phyloP scores from a whole-genome alignment of 805 yeast species.

The Tetrapisispora pingtungensis region DNA sequence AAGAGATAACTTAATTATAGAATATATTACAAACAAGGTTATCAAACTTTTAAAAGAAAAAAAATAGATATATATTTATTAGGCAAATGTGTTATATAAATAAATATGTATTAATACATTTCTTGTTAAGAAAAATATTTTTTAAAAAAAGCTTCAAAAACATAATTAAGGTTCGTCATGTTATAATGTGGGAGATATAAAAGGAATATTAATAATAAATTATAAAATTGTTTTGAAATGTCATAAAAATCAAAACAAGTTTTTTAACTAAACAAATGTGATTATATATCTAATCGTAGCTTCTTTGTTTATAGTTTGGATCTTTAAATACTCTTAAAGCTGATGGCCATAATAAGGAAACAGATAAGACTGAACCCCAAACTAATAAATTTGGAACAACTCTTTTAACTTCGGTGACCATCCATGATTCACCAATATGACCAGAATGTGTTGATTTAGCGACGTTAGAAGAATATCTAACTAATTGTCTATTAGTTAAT shows the following conservation, averaged over 20 bases:
- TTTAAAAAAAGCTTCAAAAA: too few species aligned
- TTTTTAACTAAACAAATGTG: too few species aligned
- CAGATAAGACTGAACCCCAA: slow-evolving; percentile 13
- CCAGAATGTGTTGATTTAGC: slow-evolving; percentile 2
- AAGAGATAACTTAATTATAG: too few species aligned
- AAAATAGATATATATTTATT: background rate
- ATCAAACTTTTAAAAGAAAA: background rate
- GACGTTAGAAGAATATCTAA: slow-evolving; percentile 4
- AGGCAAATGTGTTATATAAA: too few species aligned
- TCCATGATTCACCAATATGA: slow-evolving; percentile 19
- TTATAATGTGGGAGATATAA: background rate
- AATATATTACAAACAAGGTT: too few species aligned
- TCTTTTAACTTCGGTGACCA: slow-evolving; percentile 18
- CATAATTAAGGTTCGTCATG: too few species aligned
- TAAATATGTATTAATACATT: too few species aligned
- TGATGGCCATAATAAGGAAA: slow-evolving; percentile 23
- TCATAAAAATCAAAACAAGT: background rate
- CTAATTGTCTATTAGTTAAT: slow-evolving; percentile 7
- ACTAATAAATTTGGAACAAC: slow-evolving; percentile 12
- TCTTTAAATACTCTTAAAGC: slow-evolving; percentile 7
- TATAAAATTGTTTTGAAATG: background rate
- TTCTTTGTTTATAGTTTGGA: background rate
- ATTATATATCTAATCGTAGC: too few species aligned
- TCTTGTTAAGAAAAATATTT: too few species aligned
- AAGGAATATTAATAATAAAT: background rate